Evolutionary conservation across 805 yeast species (phyloP).

Genomic region (Saccharomycopsis sp.): DNA sequence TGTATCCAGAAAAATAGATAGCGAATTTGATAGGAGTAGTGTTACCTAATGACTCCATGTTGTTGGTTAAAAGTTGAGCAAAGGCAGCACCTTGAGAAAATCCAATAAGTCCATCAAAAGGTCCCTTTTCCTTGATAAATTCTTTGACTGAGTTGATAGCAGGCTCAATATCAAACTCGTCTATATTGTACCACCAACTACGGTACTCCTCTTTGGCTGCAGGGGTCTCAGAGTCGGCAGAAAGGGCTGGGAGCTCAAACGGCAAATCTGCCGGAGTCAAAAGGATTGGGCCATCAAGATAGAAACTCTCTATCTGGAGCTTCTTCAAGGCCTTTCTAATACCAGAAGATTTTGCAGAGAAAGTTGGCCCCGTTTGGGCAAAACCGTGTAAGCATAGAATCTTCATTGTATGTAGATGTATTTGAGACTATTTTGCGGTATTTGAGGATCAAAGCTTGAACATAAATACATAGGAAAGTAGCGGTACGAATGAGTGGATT

Average conservation of each 20-base stretch:
- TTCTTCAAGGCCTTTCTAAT: constrained; percentile 68
- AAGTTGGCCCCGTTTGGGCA: constrained; percentile 75
- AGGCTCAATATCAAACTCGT: constrained; percentile 25
- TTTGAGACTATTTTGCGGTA: background rate
- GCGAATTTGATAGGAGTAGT: constrained; percentile 59
- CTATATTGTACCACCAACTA: constrained; percentile 74
- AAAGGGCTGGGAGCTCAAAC: constrained; percentile 37
- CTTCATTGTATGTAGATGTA: constrained; percentile 27
- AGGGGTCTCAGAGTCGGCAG: constrained; percentile 41
- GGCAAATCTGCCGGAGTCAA: constrained; percentile 70
- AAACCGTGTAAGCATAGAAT: constrained; percentile 89
- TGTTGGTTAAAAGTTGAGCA: constrained; percentile 61
- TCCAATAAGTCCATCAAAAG: constrained; percentile 84
- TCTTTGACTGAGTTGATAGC: constrained; percentile 43
- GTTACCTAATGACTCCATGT: constrained; percentile 46
- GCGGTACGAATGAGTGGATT: background rate
- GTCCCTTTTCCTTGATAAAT: constrained; percentile 59
- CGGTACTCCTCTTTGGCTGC: constrained; percentile 39
- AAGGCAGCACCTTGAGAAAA: constrained; percentile 95
- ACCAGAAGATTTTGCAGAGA: constrained; percentile 86
- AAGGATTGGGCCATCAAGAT: constrained; percentile 70
- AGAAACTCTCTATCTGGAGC: constrained; percentile 59
- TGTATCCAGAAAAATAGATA: constrained; percentile 65
- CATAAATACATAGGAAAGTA: background rate
- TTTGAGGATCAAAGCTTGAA: background rate